phyloP scores from a whole-genome alignment of 2,329 filamentous ascomycete genomes.

The Raffaelea ambrosiae region DNA sequence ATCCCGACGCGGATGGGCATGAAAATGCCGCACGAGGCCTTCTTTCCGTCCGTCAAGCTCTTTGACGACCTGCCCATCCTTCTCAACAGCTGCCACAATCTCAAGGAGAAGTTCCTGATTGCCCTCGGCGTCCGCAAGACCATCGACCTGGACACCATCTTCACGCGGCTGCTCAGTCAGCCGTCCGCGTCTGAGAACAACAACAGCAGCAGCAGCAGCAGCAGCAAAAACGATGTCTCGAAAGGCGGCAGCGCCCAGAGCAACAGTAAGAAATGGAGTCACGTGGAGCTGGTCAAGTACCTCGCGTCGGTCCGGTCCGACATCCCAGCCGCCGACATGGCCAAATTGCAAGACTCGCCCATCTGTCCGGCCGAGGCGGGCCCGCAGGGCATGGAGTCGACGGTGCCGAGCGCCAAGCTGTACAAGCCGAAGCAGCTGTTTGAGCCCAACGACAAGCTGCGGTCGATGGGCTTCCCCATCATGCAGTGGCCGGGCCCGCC shows the following conservation, averaged over 20 bases:
- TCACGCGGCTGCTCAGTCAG: constrained; percentile 68
- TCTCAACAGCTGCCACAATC: constrained; percentile 63
- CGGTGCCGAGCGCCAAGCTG: constrained; percentile 40
- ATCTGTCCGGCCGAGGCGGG: constrained; percentile 74
- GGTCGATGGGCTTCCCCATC: constrained; percentile 63
- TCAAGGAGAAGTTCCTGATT: constrained; percentile 85
- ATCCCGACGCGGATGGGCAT: constrained; percentile 90
- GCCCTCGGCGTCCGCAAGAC: constrained; percentile 90
- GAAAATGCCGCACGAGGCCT: constrained; percentile 75
- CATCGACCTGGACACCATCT: constrained; percentile 88
- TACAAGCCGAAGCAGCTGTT: constrained; percentile 75
- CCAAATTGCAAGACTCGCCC: constrained; percentile 64
- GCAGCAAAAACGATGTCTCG: too few species aligned
- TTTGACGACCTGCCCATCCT: constrained; percentile 82
- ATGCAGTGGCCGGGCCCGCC: constrained; percentile 69
- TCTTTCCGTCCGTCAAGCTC: constrained; percentile 86
- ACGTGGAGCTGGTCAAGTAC: constrained; percentile 91
- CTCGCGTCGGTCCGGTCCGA: constrained; percentile 82
- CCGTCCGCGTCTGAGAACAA: constrained; percentile 29
- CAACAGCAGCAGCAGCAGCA: neutral
- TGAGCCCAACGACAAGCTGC: constrained; percentile 64
- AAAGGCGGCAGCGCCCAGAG: neutral
- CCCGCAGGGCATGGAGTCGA: constrained; percentile 44
- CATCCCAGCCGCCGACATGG: constrained; percentile 75
- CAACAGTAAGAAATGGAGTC: constrained; percentile 81